Base-by-base conservation (phyloP, 106 monocot genomes). In the Agapanthus africanus region DNA sequence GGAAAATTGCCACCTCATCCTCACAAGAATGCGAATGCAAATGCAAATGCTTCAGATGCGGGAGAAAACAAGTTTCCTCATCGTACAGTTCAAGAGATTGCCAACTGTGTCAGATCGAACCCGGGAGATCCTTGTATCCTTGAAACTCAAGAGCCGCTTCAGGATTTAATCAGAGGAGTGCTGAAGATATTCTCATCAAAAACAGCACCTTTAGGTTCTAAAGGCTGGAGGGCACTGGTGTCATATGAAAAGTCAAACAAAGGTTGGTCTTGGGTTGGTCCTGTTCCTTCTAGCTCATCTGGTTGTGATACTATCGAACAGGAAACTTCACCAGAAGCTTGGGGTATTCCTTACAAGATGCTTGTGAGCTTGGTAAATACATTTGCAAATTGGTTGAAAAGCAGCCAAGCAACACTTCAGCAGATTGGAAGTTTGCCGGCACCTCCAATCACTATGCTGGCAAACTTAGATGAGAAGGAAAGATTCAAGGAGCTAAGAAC, bases 381-480 rank as follows among this genome's bases (percentile, higher is more conserved):
- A 56, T 95, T 91, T 82, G 91, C 95, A 25, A 95, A 95, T 72
- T 95, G 95, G 95, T 72, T 95, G 15, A 91, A 95, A 73, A 82
- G 76, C 67, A 84, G 91, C 7, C 91, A 91, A 68, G 95, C 88
- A 75, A 88, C 88, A 27, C 91, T 95, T 71, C 81, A 84, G 65
- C 86, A 91, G 75, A 91, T 95, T n/a, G 95, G 95, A 67, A 85
- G 81, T 65, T 83, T 95, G 38, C 91, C 91, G 37, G 69, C 87
- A 56, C 70, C 91, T 54, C 95, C 95, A 54, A 88, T 91, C 8
- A 32, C 63, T 11, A 61, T 70, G 65, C 63, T 71, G 25, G 73
- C 80, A 6, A 69, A 68, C 40, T 78, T 81, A 61, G 86, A 91
- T 72, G 88, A 88, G 51, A 95, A 88, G 82, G 91, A 95, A 73